Base-by-base conservation (phyloP, 345 rosid genomes). In the Aegle marmelos region DNA sequence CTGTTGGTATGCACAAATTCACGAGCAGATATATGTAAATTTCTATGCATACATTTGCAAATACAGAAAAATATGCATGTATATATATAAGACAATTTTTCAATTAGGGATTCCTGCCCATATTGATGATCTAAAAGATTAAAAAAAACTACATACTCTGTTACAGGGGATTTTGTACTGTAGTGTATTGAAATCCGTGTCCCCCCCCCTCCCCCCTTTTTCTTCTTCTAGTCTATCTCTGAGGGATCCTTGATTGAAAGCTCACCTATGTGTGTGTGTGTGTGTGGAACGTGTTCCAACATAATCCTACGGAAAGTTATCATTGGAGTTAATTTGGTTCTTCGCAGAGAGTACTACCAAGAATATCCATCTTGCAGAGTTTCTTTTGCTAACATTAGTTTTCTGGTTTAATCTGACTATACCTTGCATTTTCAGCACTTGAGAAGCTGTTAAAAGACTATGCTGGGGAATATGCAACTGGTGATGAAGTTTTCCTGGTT, bases 401-500 rank as follows among this genome's bases (percentile, higher is more conserved):
- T 68, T 25, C 19, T 33, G 50, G 13, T 34, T 50, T 56, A 21
- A 54, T 50, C 62, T 83, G 65, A 75, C 73, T 30, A 28, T 14
- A 30, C 16, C 25, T 37, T 62, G 13, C 37, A 25, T 76, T 81
- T 79, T 82, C 86, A 95, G 97, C 94, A 17, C 91, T 93, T 17
- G 95, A 95, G 89, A 83, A 85, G 84, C 87, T 93, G 50, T 83
- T 95, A 64, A 87, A 81, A 76, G 87, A 72, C 73, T 86, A 75
- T 56, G 84, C 95, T 77, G 94, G 98, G 68, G 91, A 81, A 82
- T 92, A 89, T 82, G 98, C 97, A 0, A 91, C 89, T 27, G 95
- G 97, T 68, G 93, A 91, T 78, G 90, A 90, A 81, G 85, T 92
- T 87, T 89, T 10, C 78, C 72, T 95, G 98, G 98, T 95, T 78